Conservation (phyloP, 129 eudicot species). For the Logfia minima region DNA sequence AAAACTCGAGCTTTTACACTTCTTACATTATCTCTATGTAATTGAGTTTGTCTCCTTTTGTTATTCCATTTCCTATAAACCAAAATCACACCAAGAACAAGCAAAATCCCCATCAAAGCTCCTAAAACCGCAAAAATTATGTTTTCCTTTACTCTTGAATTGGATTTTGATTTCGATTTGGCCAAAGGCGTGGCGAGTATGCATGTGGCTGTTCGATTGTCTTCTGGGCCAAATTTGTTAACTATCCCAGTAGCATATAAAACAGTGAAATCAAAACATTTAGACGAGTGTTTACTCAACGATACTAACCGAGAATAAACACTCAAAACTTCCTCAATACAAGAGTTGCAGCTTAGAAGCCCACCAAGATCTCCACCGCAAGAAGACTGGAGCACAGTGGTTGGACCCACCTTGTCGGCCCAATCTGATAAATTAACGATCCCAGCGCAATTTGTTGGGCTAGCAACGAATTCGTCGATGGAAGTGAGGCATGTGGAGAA, state of each 20-base stretch:
- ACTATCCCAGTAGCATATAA: slow-evolving; percentile 72
- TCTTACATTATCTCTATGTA: slow-evolving; percentile 47
- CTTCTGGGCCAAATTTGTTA: slow-evolving; percentile 58
- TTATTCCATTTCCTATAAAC: slow-evolving; percentile 30
- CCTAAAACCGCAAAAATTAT: slow-evolving; percentile 45
- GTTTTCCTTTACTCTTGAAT: slow-evolving; percentile 22
- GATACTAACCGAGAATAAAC: slow-evolving; percentile 51
- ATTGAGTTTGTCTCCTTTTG: slow-evolving; percentile 34
- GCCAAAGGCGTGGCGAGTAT: slow-evolving; percentile 50
- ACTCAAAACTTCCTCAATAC: slow-evolving; percentile 54
- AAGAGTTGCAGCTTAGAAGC: slow-evolving; percentile 46
- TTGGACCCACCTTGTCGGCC: slow-evolving; percentile 30
- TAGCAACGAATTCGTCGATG: slow-evolving; percentile 38
- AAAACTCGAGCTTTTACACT: slow-evolving; percentile 52
- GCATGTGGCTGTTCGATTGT: slow-evolving; percentile 49
- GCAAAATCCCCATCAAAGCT: slow-evolving; percentile 40
- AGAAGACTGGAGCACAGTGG: slow-evolving; percentile 34
- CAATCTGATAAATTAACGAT: slow-evolving; percentile 47
- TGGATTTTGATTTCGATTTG: neutral
- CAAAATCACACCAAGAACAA: slow-evolving; percentile 24
- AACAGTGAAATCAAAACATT: slow-evolving; percentile 57
- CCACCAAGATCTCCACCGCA: slow-evolving; percentile 51
- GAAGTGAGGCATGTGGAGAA: slow-evolving; percentile 44
- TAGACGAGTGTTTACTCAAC: slow-evolving; percentile 45
- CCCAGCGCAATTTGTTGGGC: slow-evolving; percentile 50